Evolutionary conservation across 495 filamentous ascomycete species (phyloP), one percentile per base, ranked within the genome.

Genomic region (Penicillium diatomitis): DNA sequence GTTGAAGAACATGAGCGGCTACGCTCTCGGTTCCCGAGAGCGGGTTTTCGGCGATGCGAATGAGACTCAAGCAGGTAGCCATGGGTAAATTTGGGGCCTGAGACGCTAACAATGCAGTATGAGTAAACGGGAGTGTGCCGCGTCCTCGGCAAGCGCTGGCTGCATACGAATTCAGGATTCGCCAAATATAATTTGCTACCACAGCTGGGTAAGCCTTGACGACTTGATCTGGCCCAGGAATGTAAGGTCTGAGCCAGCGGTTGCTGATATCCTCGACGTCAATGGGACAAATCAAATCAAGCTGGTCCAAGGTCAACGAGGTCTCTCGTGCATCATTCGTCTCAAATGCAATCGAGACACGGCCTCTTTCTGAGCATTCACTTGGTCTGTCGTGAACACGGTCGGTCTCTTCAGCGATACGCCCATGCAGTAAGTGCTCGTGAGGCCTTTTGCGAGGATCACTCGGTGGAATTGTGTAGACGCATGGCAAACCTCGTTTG

Each of bases 211-310:
- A 72, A 6, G 61, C 41, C 46, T 75, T 75, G 20, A 65, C 41
- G 12, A 42, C 58, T 41, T 74, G 71, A 2, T 59, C 67, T 0
- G 69, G 58, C 6, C 64, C 40, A 2, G 68, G 72, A 42, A 75
- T 68, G 41, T 67, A 75, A 5, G 67, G 47, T 29, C 70, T 67
- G 44, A 74, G 38, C 72, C 69, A 76, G 32, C 73, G 73, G 44
- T 72, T 71, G 10, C 60, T 67, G 45, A 76, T 75, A 4, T 64
- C 60, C 12, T 72, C 64, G 3, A 60, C 63, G 48, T 75, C 61
- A 41, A 73, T 71, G 4, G 69, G 65, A 48, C 65, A 70, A 7
- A 67, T 52, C n/a, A 76, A 58, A 9, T 68, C 59, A 6, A 66
- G 51, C 0, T 12, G 29, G 20, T 53, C 41, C 7, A 67, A 67